These are phyloP conservation scores for Colletotrichum lindemuthianum DNA, from an alignment of 2,329 filamentous ascomycete species.

Conservation along the genomic window DNA sequence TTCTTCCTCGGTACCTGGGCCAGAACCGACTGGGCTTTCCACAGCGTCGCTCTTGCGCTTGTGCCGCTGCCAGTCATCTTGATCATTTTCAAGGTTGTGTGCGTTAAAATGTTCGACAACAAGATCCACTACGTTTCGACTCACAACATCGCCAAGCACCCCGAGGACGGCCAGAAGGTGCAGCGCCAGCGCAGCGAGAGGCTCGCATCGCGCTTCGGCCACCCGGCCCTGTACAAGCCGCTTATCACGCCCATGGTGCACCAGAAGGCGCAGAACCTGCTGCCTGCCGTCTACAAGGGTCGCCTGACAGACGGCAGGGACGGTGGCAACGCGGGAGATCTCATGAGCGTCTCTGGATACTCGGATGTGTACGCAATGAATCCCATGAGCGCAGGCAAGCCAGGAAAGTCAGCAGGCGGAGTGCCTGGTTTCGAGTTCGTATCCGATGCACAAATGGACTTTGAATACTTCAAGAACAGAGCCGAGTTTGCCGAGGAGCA, in stretches of 20 bases:
- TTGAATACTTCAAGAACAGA: constrained; percentile 90
- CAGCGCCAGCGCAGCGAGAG: constrained; percentile 70
- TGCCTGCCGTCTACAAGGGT: constrained; percentile 87
- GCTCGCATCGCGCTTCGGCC: constrained; percentile 82
- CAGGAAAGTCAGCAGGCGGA: constrained; percentile 55
- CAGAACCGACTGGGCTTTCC: constrained; percentile 68
- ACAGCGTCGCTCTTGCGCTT: constrained; percentile 70
- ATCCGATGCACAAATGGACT: constrained; percentile 85
- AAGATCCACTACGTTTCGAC: constrained; percentile 85
- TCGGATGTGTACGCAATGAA: constrained; percentile 85
- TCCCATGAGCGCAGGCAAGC: constrained; percentile 71
- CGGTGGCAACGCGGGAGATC: constrained; percentile 61
- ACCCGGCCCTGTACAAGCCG: constrained; percentile 89
- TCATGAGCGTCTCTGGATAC: constrained; percentile 74
- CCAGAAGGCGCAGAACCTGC: constrained; percentile 85
- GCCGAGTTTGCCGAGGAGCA: constrained; percentile 89
- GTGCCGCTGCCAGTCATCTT: constrained; percentile 82
- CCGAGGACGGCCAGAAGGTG: constrained; percentile 61
- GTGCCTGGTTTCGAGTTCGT: constrained; percentile 89
- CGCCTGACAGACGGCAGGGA: constrained; percentile 76
- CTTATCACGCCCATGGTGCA: constrained; percentile 96
- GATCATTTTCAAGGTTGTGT: constrained; percentile 88
- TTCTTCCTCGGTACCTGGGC: constrained; percentile 81
- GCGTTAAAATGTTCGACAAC: constrained; percentile 77
- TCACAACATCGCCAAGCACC: constrained; percentile 61